phyloP scores from a whole-genome alignment of 257 asterid species.

The Verbascum thapsus region DNA sequence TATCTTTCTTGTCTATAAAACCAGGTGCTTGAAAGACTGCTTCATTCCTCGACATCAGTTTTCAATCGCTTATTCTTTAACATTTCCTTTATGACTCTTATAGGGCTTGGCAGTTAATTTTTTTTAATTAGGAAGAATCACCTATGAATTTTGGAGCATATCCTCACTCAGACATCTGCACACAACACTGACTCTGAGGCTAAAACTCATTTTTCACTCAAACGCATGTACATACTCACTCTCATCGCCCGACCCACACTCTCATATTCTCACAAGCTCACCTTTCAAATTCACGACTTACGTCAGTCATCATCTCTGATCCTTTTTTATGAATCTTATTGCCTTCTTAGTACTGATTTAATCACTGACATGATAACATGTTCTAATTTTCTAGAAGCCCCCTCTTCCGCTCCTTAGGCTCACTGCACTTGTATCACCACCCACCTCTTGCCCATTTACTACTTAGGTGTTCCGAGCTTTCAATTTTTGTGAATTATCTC shows the following conservation, averaged over 20 bases:
- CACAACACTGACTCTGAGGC: not conserved
- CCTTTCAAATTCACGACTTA: not conserved
- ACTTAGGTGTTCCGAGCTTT: conserved; percentile 4
- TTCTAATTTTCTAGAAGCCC: not conserved
- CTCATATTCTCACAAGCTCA: conserved; percentile 8
- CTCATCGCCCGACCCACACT: conserved; percentile 19
- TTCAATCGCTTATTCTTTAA: not conserved
- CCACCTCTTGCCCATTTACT: not conserved
- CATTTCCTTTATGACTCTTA: not conserved
- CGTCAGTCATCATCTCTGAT: not conserved
- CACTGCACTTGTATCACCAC: not conserved
- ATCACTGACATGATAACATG: conserved; percentile 13
- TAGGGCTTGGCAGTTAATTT: conserved; percentile 15
- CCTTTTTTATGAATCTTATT: not conserved
- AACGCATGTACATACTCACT: not conserved
- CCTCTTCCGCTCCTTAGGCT: conserved; percentile 16
- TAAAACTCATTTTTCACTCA: not conserved
- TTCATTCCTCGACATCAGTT: not conserved
- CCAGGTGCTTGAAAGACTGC: conserved; percentile 13
- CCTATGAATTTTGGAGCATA: conserved; percentile 1
- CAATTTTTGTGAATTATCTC: not conserved
- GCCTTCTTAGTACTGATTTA: conserved; percentile 2
- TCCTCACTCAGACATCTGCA: conserved; percentile 1
- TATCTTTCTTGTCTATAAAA: conserved; percentile 19
- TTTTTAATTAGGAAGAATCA: conserved; percentile 13